Base-by-base conservation (phyloP, 192 early-diverging fungal species). In the Radiomyces spectabilis region DNA sequence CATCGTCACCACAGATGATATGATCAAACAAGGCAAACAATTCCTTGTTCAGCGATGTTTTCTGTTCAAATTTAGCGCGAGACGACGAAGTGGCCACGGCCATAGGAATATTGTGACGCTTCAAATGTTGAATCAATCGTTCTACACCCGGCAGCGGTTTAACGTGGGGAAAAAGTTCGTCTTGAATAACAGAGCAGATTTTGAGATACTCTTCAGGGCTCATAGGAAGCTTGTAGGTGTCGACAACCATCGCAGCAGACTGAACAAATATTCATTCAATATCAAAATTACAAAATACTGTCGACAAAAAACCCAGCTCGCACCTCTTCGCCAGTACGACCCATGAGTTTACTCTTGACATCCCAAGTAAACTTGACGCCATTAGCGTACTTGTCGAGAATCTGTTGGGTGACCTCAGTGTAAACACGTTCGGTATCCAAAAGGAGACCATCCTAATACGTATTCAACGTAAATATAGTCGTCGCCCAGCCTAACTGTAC, bases 361-460 rank as follows among this genome's bases (percentile, higher is more conserved):
- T 85, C 83, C 31, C 80, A 79, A 9, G 73, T 71, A 50, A 84
- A 86, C 6, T 40, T 65, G 53, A 80, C 77, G 29, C 88, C 68
- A 24, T 57, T 34, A 18, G 61, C 85, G 55, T 81, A 88, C 45
- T 86, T 85, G 38, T 68, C 79, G 25, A 95, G 71, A 50, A 98
- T 85, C 41, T 84, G 77, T 19, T 84, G 78, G 6, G 91, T 89
- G 16, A 94, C 92, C 61, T 87, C 73, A 5, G 90, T 85, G 68
- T 97, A 97, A 49, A 97, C 81, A 16, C 76, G 72, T 72, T 97
- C 94, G 7, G 94, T 94, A 61, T 94, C 90, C 19, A 87, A 72
- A 31, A 89, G 75, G 24, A 87, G 75, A 31, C 87, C 87, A 46
- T 89, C 87, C 68, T 70, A 30, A 45, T n/a, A n/a, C n/a, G n/a